These are phyloP conservation scores for Septoria petroselini DNA, from an alignment of 2,329 filamentous ascomycete genomes.

Conservation along the genomic window DNA sequence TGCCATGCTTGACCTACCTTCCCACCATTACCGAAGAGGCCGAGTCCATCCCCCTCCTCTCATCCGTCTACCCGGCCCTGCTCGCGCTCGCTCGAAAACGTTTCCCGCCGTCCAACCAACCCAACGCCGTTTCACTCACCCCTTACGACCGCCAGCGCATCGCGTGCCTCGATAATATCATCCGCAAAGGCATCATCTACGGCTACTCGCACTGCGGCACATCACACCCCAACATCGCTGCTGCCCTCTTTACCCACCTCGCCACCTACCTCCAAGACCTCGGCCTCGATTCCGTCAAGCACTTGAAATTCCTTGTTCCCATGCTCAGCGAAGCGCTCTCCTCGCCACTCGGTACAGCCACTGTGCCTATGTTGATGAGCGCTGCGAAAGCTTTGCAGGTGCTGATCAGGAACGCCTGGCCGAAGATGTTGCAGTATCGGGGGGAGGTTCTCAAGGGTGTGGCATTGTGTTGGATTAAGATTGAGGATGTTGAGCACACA, in stretches of 20 bases:
- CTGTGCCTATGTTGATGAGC: slow-evolving; percentile 53
- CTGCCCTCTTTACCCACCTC: slow-evolving; percentile 55
- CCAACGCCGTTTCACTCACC: slow-evolving; percentile 28
- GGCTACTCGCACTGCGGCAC: slow-evolving; percentile 54
- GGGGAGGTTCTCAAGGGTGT: slow-evolving; percentile 63
- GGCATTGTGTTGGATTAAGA: slow-evolving; percentile 39
- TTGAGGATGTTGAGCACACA: slow-evolving; percentile 10
- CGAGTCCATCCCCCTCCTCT: slow-evolving; percentile 65
- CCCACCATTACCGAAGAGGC: slow-evolving; percentile 72
- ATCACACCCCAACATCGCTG: slow-evolving; percentile 57
- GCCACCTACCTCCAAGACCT: slow-evolving; percentile 53
- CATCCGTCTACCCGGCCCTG: slow-evolving; percentile 64
- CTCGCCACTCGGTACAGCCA: slow-evolving; percentile 72
- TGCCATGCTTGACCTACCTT: slow-evolving; percentile 71
- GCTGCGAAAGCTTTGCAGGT: slow-evolving; percentile 55
- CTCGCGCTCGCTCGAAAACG: slow-evolving; percentile 54
- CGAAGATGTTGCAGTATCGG: slow-evolving; percentile 61
- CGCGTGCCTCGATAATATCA: slow-evolving; percentile 45
- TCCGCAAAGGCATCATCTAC: slow-evolving; percentile 45
- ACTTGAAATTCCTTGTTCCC: slow-evolving; percentile 67
- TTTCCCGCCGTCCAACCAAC: slow-evolving; percentile 32
- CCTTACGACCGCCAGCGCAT: slow-evolving; percentile 37
- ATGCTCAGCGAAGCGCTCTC: slow-evolving; percentile 63
- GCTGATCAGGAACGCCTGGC: slow-evolving; percentile 65
- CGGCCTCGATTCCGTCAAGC: slow-evolving; percentile 62